These are phyloP conservation scores for Bretziella fagacearum DNA, from an alignment of 2,329 filamentous ascomycete species.

Conservation along the genomic window DNA sequence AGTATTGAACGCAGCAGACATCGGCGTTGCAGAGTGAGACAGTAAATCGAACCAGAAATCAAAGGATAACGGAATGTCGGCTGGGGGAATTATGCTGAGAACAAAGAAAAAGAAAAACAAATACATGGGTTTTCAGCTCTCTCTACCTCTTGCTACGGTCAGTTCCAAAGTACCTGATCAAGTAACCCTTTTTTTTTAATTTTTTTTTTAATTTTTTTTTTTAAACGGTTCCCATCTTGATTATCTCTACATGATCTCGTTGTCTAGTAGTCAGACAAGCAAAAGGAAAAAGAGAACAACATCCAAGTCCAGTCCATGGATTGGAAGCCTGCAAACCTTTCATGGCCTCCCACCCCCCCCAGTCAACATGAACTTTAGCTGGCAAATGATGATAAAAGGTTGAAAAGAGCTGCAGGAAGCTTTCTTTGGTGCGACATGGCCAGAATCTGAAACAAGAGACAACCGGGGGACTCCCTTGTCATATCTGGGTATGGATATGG, in stretches of 20 bases:
- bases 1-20: background rate
- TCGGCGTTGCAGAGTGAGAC: background rate
- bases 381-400: background rate
- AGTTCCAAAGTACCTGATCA: background rate
- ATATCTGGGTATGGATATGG: background rate
- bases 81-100: background rate
- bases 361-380: background rate
- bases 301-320: background rate
- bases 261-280: background rate
- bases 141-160: background rate
- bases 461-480: background rate
- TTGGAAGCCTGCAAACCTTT: no score
- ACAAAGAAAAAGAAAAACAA: background rate
- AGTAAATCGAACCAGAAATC: background rate
- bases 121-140: background rate
- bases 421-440: constrained; percentile 8
- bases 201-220: background rate
- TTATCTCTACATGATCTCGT: background rate
- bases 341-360: background rate
- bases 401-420: background rate
- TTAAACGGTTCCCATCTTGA: background rate
- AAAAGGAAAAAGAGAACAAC: background rate
- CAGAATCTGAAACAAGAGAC: constrained; percentile 5
- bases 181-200: background rate
- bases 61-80: background rate